Evolutionary conservation across 805 yeast species (phyloP).

Genomic region (Clavispora phyllophila): DNA sequence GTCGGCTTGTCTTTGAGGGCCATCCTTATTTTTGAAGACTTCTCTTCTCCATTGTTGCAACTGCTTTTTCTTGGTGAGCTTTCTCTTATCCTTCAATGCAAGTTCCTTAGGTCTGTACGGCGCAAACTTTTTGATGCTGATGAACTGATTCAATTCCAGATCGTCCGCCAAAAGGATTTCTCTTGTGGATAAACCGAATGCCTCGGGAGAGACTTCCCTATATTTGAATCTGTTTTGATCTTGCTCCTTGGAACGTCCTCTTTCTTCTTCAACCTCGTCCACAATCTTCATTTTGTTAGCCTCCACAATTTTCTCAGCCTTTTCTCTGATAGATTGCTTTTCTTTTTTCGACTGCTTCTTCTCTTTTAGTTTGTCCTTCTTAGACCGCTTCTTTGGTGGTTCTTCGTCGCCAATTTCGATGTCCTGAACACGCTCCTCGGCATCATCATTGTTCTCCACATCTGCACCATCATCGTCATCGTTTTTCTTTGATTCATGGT

Average conservation of each 20-base stretch:
- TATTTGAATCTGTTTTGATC: constrained; percentile 65
- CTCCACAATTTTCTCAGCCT: constrained; percentile 77
- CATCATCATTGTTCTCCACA: not conserved
- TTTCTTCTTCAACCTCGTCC: constrained; percentile 61
- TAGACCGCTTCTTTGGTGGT: constrained; percentile 34
- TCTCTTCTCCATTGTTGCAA: constrained; percentile 86
- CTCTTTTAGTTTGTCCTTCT: constrained; percentile 52
- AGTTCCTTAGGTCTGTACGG: constrained; percentile 80
- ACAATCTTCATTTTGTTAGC: constrained; percentile 58
- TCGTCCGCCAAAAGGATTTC: constrained; percentile 92
- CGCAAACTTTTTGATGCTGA: constrained; percentile 89
- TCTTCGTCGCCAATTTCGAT: constrained; percentile 19
- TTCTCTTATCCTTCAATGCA: constrained; percentile 72
- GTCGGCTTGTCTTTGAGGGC: constrained; percentile 31
- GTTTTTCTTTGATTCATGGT: constrained; percentile 15
- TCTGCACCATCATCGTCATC: constrained; percentile 7
- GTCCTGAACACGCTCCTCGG: constrained; percentile 4
- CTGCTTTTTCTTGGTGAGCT: constrained; percentile 76
- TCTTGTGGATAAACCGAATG: constrained; percentile 77
- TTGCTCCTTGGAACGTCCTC: constrained; percentile 46
- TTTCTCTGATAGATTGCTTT: constrained; percentile 53
- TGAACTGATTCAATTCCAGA: constrained; percentile 71
- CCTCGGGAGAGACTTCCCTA: constrained; percentile 92
- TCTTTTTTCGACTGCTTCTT: constrained; percentile 58
- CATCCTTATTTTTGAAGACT: constrained; percentile 63